Conservation (phyloP, 176 grass and related monocot species). For the Carex parvula region DNA sequence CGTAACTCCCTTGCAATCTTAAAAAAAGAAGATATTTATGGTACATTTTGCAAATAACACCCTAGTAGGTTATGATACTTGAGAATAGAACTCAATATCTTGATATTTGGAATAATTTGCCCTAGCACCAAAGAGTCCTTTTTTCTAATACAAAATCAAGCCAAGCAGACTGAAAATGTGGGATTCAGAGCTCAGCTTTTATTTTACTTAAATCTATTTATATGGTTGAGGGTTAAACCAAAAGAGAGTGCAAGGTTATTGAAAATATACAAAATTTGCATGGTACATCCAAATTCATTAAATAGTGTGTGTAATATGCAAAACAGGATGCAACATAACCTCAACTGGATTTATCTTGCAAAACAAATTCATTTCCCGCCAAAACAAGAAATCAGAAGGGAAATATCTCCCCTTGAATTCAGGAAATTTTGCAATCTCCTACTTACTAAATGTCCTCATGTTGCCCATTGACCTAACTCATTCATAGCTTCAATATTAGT, state of each 20-base stretch:
- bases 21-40: background rate
- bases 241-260: background rate
- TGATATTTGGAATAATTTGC: background rate
- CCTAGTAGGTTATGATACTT: background rate
- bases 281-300: no score
- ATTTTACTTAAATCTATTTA: background rate
- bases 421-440: background rate
- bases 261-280: background rate
- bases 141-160: background rate
- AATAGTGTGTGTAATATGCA: background rate
- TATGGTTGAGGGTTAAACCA: background rate
- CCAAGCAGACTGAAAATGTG: background rate
- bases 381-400: background rate
- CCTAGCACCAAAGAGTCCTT: background rate
- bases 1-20: slow-evolving; percentile 91
- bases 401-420: background rate
- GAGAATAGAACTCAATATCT: background rate
- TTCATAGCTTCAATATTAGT: background rate
- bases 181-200: background rate
- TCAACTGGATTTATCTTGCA: background rate
- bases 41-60: background rate
- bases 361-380: background rate
- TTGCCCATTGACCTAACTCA: background rate
- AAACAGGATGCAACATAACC: background rate
- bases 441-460: background rate